A percentile compares a stretch with the other conserved stretches of the same genome.
phyloP scores from a whole-genome alignment of 2,329 filamentous ascomycete species.

The Penicillium griseofulvum region DNA sequence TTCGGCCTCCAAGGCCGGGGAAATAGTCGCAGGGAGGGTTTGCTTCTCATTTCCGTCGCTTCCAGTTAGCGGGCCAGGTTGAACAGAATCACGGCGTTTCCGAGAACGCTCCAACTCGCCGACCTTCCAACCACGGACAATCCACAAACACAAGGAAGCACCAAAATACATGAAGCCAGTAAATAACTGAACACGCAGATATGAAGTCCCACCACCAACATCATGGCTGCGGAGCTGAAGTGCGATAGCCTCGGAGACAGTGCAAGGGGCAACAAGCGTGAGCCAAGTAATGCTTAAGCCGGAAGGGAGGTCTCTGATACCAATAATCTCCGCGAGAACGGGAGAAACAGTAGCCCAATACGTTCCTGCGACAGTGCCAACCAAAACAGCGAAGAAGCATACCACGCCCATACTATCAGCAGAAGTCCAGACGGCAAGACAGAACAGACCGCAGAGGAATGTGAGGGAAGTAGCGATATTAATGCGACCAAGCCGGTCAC shows the following conservation, averaged over 20 bases:
- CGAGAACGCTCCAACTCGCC: conserved; percentile 28
- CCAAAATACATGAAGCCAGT: conserved; percentile 60
- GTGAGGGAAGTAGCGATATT: conserved; percentile 61
- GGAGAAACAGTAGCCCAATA: conserved; percentile 60
- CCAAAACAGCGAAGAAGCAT: conserved; percentile 58
- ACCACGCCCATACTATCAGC: conserved; percentile 58
- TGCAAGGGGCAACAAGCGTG: conserved; percentile 53
- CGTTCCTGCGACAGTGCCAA: conserved; percentile 58
- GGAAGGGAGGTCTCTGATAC: conserved; percentile 56
- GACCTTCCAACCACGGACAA: conserved; percentile 43
- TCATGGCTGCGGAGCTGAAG: conserved; percentile 52
- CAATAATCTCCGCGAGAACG: conserved; percentile 61
- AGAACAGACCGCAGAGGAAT: conserved; percentile 56
- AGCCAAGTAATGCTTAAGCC: conserved; percentile 61
- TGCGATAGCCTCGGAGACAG: conserved; percentile 55
- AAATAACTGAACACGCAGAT: conserved; percentile 52
- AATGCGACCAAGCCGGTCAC: conserved; percentile 59
- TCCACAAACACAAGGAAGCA: conserved; percentile 50
- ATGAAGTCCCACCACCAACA: conserved; percentile 27
- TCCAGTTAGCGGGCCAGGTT: conserved; percentile 16
- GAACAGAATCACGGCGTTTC: conserved; percentile 7
- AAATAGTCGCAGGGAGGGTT: neutral
- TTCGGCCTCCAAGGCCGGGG: conserved; percentile 1
- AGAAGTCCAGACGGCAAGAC: conserved; percentile 60
- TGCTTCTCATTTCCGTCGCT: conserved; percentile 12